A percentile compares a stretch with the other conserved stretches of the same genome.
These are phyloP conservation scores for Artemisia tridentata DNA, from an alignment of 129 eudicot species.

Conservation along the genomic window DNA sequence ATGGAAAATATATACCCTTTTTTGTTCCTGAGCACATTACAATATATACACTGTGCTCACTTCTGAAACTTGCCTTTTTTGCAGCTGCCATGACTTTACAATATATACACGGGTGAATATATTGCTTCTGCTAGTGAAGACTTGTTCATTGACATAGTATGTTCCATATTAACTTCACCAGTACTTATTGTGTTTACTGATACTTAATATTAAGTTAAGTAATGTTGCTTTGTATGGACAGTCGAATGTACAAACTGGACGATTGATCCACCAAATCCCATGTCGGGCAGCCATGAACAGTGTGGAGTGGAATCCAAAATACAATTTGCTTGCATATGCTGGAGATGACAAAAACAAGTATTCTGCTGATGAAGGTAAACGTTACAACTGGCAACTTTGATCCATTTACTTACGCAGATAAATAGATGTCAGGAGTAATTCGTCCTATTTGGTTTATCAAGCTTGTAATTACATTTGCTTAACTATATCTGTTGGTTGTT, in stretches of 20 bases:
- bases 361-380: slow-evolving; percentile 92
- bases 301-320: slow-evolving; percentile 98
- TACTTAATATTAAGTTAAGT: neutral
- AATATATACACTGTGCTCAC: too few relatives aligned
- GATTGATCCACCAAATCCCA: slow-evolving; percentile 94
- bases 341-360: slow-evolving; percentile 99
- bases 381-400: too few relatives aligned
- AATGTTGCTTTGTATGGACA: slow-evolving; percentile 21
- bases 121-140: slow-evolving; percentile 99
- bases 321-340: slow-evolving; percentile 93
- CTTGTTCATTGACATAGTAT: slow-evolving; percentile 90
- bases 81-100: too few relatives aligned
- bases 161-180: slow-evolving; percentile 18
- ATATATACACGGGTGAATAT: slow-evolving; percentile 91
- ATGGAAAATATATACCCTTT: too few relatives aligned
- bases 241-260: slow-evolving; percentile 82
- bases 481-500: too few relatives aligned
- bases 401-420: too few relatives aligned
- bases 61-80: too few relatives aligned
- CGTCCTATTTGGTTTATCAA: too few relatives aligned
- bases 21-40: too few relatives aligned
- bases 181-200: neutral
- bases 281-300: slow-evolving; percentile 99
- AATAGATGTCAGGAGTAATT: too few relatives aligned
- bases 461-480: too few relatives aligned